Conservation (phyloP, 164 flowering plant species). For the Warburgia ugandensis region DNA sequence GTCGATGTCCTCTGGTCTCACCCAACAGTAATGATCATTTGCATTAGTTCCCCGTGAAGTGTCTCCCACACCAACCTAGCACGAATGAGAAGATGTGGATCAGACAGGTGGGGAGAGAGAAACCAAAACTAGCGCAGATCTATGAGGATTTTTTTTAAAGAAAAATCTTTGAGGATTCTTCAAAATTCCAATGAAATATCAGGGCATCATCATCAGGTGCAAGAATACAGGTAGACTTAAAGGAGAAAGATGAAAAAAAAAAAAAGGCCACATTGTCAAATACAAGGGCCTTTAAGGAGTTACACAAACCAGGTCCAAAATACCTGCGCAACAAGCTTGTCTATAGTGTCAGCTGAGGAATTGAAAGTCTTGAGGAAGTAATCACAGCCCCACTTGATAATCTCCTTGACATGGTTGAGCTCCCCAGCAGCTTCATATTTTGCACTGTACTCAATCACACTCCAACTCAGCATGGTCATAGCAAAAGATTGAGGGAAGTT, state of each 20-base stretch:
- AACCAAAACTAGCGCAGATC: not conserved
- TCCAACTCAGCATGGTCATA: slow-evolving; percentile 94
- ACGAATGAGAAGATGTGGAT: slow-evolving; percentile 3
- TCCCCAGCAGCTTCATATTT: slow-evolving; percentile 92
- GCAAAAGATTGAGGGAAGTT: slow-evolving; percentile 78
- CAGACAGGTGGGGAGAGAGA: not conserved
- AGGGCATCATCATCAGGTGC: slow-evolving; percentile 2
- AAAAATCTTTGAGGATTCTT: too few relatives aligned
- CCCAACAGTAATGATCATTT: slow-evolving; percentile 98
- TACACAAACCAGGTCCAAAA: not conserved
- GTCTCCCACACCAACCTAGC: slow-evolving; percentile 73
- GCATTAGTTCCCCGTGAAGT: slow-evolving; percentile 54
- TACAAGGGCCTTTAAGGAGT: not conserved
- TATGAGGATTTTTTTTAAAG: not conserved
- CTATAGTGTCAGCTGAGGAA: slow-evolving; percentile 62
- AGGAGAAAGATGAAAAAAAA: not conserved
- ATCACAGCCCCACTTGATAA: slow-evolving; percentile 92
- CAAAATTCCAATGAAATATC: too few relatives aligned
- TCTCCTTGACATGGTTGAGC: slow-evolving; percentile 75
- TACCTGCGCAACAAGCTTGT: slow-evolving; percentile 64
- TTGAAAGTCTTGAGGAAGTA: slow-evolving; percentile 90
- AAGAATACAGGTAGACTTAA: too few relatives aligned
- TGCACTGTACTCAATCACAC: slow-evolving; percentile 86
- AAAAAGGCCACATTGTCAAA: not conserved
- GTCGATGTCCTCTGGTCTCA: slow-evolving; percentile 95